Evolutionary conservation across 176 grass and related monocot species (phyloP).

Genomic region (Puccinellia tenuiflora): DNA sequence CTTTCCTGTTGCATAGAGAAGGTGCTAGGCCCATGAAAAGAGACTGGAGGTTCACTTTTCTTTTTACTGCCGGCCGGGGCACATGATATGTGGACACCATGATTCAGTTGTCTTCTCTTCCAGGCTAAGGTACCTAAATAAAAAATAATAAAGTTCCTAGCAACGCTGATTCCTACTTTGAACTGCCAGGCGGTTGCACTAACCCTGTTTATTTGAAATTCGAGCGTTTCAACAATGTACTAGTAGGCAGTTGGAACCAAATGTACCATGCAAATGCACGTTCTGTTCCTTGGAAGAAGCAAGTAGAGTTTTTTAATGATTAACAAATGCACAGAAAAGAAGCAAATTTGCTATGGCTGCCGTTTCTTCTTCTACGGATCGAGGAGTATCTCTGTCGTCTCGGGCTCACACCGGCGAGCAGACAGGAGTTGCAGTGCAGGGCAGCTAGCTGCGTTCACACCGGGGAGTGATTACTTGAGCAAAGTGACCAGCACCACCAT

Average conservation of each 20-base stretch:
- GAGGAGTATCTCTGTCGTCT: neutral
- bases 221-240: neutral
- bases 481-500: neutral
- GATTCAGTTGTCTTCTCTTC: conserved; percentile 28
- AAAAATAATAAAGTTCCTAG: neutral
- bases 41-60: neutral
- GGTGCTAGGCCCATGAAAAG: conserved; percentile 57
- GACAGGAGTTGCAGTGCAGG: neutral
- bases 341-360: neutral
- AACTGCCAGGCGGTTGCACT: neutral
- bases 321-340: too few species aligned
- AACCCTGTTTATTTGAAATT: neutral
- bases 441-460: neutral
- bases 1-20: conserved; percentile 12
- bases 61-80: neutral
- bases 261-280: neutral
- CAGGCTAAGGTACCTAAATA: conserved; percentile 18
- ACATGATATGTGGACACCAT: neutral
- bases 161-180: neutral
- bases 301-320: too few species aligned
- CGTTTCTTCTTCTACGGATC: neutral
- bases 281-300: neutral
- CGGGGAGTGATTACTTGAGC: neutral
- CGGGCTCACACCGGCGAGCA: neutral
- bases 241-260: neutral